Evolutionary conservation across 1,139 yeast genomes (phyloP), one percentile per base, ranked within the genome.

Genomic region (Saccharomyces hybrid): DNA sequence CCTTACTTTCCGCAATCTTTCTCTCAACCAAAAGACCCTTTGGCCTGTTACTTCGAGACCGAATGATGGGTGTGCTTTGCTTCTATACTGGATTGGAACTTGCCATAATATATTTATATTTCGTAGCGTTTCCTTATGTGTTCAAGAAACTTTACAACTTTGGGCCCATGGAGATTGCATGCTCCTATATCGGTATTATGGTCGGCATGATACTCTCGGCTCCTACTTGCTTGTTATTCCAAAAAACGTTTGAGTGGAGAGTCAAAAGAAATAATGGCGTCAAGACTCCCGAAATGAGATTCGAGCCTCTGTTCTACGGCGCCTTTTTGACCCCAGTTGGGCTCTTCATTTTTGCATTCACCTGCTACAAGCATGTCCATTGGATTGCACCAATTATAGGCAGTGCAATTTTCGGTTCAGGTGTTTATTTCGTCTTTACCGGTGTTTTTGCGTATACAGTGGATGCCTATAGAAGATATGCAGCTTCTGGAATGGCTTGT

Each of bases 401-500:
- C 0, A 81, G 87, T 41, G 72, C 76, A 4, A 75, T 88, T 23
- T 80, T 85, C 58, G 82, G 85, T 4, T 75, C 79, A 59, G 81
- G 83, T 3, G 74, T 83, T 26, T 76, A 82, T 46, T 73, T 80
- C 62, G 76, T 83, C 64, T 76, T 79, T 78, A 73, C 81, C 71
- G 75, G 82, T 65, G 71, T 79, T 63, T 69, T 86, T 56, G 77
- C 80, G 55, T 86, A 85, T 63, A 73, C 85, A 48, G 83, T 83
- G 5, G 85, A 83, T 66, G 80, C 85, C 0, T 85, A 83, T 65
- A 73, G 80, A 31, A 71, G 74, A 27, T 82, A 78, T 58, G 83
- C 90, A 9, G 96, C 96, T 0, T 82, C 90, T 9, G 95, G 90
- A 0, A 76, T 88, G 68, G 95, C 95, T 5, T 90, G 91, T 9